Base-by-base conservation (phyloP, 768 basidiomycete genomes). In the Terana coerulea region DNA sequence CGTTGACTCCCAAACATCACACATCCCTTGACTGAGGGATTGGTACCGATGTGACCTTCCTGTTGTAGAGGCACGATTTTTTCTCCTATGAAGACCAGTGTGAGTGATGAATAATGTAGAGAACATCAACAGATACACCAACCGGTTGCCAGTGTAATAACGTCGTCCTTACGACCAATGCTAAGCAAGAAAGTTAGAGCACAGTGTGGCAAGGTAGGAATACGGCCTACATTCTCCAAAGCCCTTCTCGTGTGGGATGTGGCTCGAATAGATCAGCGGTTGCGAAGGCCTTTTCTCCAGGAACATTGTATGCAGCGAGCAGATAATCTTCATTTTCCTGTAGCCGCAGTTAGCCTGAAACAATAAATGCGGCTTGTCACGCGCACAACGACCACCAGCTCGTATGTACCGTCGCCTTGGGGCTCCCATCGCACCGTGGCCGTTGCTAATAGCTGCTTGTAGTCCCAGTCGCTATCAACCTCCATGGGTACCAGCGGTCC, bases 1-100 rank as follows among this genome's bases (percentile, higher is more conserved):
- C 61, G 52, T 5, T 66, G 69, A 10, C 68, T 53, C 7, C 75
- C 75, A 51, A 75, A 76, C 47, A 75, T 69, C 17, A 75, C 40
- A 2, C 64, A 64, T 28, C 56, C 41, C 12, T 49, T 48, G 12
- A 75, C 58, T 29, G 53, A 47, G 12, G 71, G 64, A 46, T 66
- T 61, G 29, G 51, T 51, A 14, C 35, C 28, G 17, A 65, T 59
- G 12, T 76, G 73, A 6, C 49, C 57, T 61, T 78, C 76, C 33
- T 53, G 52, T 5, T 12, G 34, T 6, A 53, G 34, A 4, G 52
- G 52, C 8, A 53, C 52, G 21, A 53, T 48, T 39, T 53, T 53
- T 33, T 47, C 46, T 5, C 28, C 46, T 40, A 19, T 9, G n/a
- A 7, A 8, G 22, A 14, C 40, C n/a, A 7, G 47, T 14, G 12